Conservation (phyloP, 1,284 basidiomycete genomes). For the Coniferiporia weirii region DNA sequence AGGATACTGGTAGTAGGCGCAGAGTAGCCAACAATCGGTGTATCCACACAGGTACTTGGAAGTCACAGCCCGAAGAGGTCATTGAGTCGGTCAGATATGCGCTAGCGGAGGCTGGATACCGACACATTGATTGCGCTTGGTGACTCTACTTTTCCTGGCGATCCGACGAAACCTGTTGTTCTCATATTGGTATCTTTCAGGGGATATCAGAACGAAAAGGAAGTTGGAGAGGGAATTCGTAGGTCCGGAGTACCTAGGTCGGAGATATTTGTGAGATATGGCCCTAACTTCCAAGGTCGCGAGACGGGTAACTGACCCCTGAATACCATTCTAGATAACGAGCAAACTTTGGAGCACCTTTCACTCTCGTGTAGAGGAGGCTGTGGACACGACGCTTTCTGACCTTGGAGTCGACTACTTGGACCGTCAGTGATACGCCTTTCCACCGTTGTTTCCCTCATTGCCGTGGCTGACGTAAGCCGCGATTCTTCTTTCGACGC, state of each 20-base stretch:
- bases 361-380: conserved; percentile 56
- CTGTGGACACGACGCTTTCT: conserved; percentile 66
- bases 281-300: no score
- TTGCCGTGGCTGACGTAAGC: not conserved
- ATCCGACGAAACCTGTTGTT: conserved; percentile 20
- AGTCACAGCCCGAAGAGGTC: conserved; percentile 45
- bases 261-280: conserved; percentile 51
- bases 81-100: conserved; percentile 62
- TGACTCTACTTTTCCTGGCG: conserved; percentile 20
- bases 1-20: not conserved
- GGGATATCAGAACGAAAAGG: conserved; percentile 44
- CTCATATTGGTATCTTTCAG: not conserved
- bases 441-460: not conserved
- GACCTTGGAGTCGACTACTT: conserved; percentile 72
- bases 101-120: conserved; percentile 63
- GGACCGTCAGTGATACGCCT: conserved; percentile 46
- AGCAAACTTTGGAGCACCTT: conserved; percentile 75
- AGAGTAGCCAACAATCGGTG: not conserved
- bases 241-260: conserved; percentile 61
- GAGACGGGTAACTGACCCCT: no score
- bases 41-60: conserved; percentile 60
- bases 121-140: conserved; percentile 60
- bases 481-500: not conserved
- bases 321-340: conserved; percentile 31
- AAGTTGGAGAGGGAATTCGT: conserved; percentile 81